phyloP scores from a whole-genome alignment of 2,329 filamentous ascomycete species.

The Hypoxylon sp. region DNA sequence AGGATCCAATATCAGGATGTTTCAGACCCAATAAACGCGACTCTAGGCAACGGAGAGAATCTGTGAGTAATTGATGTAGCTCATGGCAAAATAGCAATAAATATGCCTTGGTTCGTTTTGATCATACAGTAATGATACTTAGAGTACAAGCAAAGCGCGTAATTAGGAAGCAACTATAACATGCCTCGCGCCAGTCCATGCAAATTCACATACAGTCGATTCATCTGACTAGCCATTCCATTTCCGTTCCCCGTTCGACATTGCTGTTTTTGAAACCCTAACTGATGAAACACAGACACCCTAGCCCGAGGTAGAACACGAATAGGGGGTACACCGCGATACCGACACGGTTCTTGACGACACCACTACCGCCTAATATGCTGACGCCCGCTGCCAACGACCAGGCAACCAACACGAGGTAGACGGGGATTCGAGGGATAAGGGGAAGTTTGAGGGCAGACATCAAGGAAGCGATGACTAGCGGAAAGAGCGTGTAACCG shows the following conservation, averaged over 20 bases:
- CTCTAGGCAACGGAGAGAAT: neutral
- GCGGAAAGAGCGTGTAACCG: constrained; percentile 96
- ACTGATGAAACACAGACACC: constrained; percentile 97
- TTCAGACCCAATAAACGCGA: neutral
- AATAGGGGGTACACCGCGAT: constrained; percentile 96
- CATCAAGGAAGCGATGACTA: constrained; percentile 92
- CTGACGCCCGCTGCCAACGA: constrained; percentile 95
- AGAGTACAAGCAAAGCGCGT: constrained; percentile 30
- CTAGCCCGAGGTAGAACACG: constrained; percentile 93
- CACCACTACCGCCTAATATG: constrained; percentile 94
- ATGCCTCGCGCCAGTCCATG: constrained; percentile 27
- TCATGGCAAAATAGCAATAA: constrained; percentile 10
- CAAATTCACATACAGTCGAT: constrained; percentile 27
- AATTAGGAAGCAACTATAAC: constrained; percentile 17
- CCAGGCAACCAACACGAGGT: constrained; percentile 90
- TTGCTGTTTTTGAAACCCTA: constrained; percentile 59
- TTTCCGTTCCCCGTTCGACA: neutral
- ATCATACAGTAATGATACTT: constrained; percentile 34
- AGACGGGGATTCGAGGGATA: constrained; percentile 90
- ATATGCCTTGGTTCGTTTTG: constrained; percentile 19
- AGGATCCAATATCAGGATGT: neutral
- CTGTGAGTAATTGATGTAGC: neutral
- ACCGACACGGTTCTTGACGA: constrained; percentile 93
- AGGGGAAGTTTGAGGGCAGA: constrained; percentile 85
- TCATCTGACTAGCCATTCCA: constrained; percentile 6